A percentile compares a stretch with the other conserved stretches of the same genome.
Evolutionary conservation across 2,329 filamentous ascomycete species (phyloP).

Genomic region (Cryphonectria parasitica): DNA sequence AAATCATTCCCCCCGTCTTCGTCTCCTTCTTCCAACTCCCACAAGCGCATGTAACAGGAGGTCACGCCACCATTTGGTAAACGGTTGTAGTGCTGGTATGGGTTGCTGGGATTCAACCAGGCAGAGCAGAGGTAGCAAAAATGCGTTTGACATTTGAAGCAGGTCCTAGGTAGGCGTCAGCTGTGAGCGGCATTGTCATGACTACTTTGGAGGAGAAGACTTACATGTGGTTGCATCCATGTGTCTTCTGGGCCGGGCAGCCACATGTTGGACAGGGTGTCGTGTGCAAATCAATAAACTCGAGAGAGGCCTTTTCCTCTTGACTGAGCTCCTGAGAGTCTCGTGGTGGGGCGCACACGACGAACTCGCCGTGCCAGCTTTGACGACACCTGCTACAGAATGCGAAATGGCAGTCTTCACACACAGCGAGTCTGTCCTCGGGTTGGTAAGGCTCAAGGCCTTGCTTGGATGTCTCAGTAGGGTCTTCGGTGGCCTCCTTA

Average conservation of each 20-base stretch:
- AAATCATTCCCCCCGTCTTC: conserved; percentile 39
- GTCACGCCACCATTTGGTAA: conserved; percentile 55
- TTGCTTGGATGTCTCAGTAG: conserved; percentile 33
- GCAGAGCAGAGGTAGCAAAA: conserved; percentile 93
- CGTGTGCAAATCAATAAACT: conserved; percentile 81
- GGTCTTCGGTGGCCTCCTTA: conserved; percentile 40
- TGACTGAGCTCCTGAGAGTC: conserved; percentile 72
- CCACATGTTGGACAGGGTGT: conserved; percentile 88
- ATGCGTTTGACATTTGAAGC: conserved; percentile 85
- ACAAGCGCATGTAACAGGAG: conserved; percentile 81
- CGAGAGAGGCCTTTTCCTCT: conserved; percentile 84
- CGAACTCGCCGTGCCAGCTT: conserved; percentile 92
- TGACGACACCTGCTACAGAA: conserved; percentile 75
- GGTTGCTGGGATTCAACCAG: conserved; percentile 82
- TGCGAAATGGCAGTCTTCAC: conserved; percentile 85
- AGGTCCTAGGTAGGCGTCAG: conserved; percentile 52
- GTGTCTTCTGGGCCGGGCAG: conserved; percentile 83
- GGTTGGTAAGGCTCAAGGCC: conserved; percentile 46
- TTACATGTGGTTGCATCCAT: conserved; percentile 93
- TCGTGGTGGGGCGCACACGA: conserved; percentile 68
- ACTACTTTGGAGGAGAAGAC: not conserved
- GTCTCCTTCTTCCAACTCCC: conserved; percentile 87
- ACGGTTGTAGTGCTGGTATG: conserved; percentile 87
- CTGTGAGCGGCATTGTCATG: not conserved
- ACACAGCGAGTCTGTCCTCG: conserved; percentile 76